Conservation (phyloP, 176 grass and related monocot species). For the Echinochloa phyllopogon region DNA sequence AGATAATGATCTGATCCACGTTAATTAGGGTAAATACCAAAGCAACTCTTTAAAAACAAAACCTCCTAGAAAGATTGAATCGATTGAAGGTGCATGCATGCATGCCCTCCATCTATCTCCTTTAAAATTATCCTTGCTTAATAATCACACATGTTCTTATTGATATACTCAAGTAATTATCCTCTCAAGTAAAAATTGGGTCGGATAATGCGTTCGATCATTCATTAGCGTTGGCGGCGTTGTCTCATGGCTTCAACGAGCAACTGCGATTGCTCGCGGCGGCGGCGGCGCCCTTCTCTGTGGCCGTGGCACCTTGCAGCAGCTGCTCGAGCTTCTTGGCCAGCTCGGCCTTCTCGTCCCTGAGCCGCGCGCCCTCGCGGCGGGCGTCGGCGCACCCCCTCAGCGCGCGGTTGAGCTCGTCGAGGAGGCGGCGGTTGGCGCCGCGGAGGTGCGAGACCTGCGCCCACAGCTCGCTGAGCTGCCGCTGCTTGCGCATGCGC, state of each 20-base stretch:
- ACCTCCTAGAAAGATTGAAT: background rate
- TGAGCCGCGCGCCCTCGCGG: conserved; percentile 60
- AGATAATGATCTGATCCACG: conserved; percentile 21
- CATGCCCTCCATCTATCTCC: conserved; percentile 7
- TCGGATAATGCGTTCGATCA: conserved; percentile 44
- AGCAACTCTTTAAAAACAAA: background rate
- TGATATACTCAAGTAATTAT: conserved; percentile 31
- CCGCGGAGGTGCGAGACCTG: conserved; percentile 67
- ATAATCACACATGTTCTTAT: conserved; percentile 43
- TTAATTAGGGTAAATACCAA: conserved; percentile 14
- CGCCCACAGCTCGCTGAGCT: conserved; percentile 78
- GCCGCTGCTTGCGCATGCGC: conserved; percentile 94
- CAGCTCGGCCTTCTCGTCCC: conserved; percentile 59
- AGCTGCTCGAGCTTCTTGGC: conserved; percentile 63
- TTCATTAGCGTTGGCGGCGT: conserved; percentile 3
- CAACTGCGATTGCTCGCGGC: conserved; percentile 17
- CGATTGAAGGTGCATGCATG: background rate
- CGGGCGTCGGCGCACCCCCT: conserved; percentile 48
- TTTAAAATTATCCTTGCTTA: conserved; percentile 37
- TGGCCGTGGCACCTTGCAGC: background rate
- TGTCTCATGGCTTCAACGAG: conserved; percentile 41
- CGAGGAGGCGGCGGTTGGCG: conserved; percentile 69
- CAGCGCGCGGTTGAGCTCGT: conserved; percentile 75
- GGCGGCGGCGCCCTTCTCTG: conserved; percentile 7
- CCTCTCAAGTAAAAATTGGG: conserved; percentile 44